Evolutionary conservation across 177 flowering plant genomes (phyloP).

Genomic region (Vitis hybrid): DNA sequence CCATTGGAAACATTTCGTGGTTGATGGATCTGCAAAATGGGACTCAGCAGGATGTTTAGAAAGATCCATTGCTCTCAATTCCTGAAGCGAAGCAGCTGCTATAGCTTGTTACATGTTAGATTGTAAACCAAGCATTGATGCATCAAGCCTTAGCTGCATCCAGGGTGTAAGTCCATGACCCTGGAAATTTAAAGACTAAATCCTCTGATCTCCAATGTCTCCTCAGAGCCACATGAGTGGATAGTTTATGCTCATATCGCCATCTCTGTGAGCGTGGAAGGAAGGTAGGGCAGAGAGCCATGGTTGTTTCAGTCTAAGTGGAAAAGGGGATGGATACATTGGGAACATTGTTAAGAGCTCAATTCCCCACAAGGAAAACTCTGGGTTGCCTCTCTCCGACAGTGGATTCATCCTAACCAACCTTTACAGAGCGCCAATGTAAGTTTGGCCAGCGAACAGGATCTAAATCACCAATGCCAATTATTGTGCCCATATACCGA

Average conservation of each 20-base stretch:
- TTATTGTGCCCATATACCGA: conserved; percentile 49
- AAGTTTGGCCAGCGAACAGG: conserved; percentile 18
- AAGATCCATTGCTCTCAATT: conserved; percentile 30
- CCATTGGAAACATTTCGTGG: conserved; percentile 24
- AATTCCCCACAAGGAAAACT: conserved; percentile 53
- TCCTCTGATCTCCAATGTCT: conserved; percentile 37
- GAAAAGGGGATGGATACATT: conserved; percentile 46
- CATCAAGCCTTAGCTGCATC: conserved; percentile 53
- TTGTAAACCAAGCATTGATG: conserved; percentile 39
- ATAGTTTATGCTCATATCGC: conserved; percentile 36
- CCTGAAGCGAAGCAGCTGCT: conserved; percentile 41
- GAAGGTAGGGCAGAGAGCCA: conserved; percentile 36
- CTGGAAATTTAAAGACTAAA: conserved; percentile 42
- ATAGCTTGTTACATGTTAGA: conserved; percentile 44
- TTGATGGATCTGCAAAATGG: conserved; percentile 34
- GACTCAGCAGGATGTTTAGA: conserved; percentile 29
- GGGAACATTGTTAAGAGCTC: conserved; percentile 51
- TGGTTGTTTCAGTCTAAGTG: conserved; percentile 42
- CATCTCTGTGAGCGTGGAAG: conserved; percentile 33
- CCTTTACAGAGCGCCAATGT: conserved; percentile 76
- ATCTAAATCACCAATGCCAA: conserved; percentile 57
- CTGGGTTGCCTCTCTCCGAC: conserved; percentile 50
- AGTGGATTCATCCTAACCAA: conserved; percentile 58
- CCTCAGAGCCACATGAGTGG: conserved; percentile 48
- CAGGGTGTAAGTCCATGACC: conserved; percentile 44